A percentile compares a stretch with the other conserved stretches of the same genome.
phyloP scores from a whole-genome alignment of 2,329 filamentous ascomycete species.

The Cytospora mali region DNA sequence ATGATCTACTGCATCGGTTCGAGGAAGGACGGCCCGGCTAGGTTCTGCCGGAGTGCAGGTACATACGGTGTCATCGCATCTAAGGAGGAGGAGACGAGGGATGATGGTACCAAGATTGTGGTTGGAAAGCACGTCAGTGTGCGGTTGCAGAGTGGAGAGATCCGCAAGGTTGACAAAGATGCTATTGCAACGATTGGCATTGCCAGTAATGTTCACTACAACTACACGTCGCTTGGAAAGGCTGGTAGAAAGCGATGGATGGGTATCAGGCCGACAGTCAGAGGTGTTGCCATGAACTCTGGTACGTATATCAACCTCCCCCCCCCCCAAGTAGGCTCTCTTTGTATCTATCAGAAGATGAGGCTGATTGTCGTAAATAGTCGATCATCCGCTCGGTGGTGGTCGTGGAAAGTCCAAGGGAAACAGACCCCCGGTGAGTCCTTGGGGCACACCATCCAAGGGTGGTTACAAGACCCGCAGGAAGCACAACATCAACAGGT shows the following conservation, averaged over 20 bases:
- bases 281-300: conserved; percentile 98
- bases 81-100: conserved; percentile 76
- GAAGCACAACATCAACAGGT: conserved; percentile 88
- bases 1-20: conserved; percentile 89
- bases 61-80: conserved; percentile 87
- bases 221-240: conserved; percentile 91
- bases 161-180: conserved; percentile 85
- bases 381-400: conserved; percentile 97
- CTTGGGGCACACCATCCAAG: conserved; percentile 92
- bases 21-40: conserved; percentile 70
- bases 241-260: conserved; percentile 92
- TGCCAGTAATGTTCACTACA: conserved; percentile 89
- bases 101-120: conserved; percentile 62
- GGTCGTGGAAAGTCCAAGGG: conserved; percentile 99
- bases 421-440: conserved; percentile 91
- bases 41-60: conserved; percentile 93
- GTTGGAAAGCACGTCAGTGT: conserved; percentile 80
- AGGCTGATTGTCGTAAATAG: conserved; percentile 43
- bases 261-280: conserved; percentile 90
- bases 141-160: conserved; percentile 87
- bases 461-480: conserved; percentile 89
- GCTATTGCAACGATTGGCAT: conserved; percentile 94
- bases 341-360: neutral
- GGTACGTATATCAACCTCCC: conserved; percentile 55
- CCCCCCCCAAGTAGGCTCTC: neutral